Evolutionary conservation across 2,329 filamentous ascomycete species (phyloP).

Genomic region (Botrytis pseudocinerea): DNA sequence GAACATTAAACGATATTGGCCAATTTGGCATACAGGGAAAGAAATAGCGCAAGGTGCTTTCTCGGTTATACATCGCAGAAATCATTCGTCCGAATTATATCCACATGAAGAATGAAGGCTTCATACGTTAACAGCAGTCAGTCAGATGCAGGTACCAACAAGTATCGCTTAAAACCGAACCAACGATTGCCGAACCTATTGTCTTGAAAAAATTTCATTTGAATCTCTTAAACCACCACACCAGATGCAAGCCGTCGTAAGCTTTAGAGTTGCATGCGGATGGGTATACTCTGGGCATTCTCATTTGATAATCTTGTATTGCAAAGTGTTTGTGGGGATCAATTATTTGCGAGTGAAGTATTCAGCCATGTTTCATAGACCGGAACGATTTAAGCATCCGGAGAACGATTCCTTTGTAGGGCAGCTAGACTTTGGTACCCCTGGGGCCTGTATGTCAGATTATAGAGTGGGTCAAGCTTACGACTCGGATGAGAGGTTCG

Average conservation of each 20-base stretch:
- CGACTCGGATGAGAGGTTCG: neutral
- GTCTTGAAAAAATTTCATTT: neutral
- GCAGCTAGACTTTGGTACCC: neutral
- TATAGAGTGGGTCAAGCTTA: neutral
- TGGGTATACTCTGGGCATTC: too few species aligned
- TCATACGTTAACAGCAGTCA: neutral
- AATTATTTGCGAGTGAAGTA: neutral
- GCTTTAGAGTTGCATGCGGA: neutral
- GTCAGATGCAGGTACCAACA: neutral
- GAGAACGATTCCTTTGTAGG: neutral
- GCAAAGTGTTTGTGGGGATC: neutral
- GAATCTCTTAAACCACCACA: neutral
- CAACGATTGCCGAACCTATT: neutral
- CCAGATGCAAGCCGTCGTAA: neutral
- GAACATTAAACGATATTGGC: neutral
- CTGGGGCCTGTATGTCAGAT: neutral
- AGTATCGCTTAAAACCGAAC: neutral
- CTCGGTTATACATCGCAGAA: neutral
- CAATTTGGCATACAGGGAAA: neutral
- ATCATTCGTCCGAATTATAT: neutral
- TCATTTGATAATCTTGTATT: neutral
- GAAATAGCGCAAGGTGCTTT: neutral
- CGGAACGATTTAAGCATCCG: neutral
- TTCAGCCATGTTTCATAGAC: neutral
- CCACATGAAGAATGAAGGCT: neutral